Conservation (phyloP, 768 basidiomycete genomes). For the Psilocybe subaeruginosa region DNA sequence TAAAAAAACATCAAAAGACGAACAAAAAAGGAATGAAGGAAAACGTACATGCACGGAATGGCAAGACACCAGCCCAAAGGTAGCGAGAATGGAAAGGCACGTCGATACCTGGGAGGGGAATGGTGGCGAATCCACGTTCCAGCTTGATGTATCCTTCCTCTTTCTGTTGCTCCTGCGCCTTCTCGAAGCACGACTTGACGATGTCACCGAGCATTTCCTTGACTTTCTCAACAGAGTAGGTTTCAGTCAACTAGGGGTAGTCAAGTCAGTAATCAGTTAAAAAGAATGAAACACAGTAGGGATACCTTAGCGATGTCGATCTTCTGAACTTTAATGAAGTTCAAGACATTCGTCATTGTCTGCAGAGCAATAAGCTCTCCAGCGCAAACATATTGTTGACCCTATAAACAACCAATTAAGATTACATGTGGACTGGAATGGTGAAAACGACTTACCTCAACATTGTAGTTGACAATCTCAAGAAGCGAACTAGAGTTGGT, state of each 20-base stretch:
- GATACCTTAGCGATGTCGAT: slow-evolving; percentile 87
- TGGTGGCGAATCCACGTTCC: slow-evolving; percentile 96
- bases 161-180: slow-evolving; percentile 77
- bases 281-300: not conserved
- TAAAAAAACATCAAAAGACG: not conserved
- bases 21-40: slow-evolving; percentile 4
- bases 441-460: slow-evolving; percentile 59
- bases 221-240: slow-evolving; percentile 88
- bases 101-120: slow-evolving; percentile 95
- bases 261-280: slow-evolving; percentile 11
- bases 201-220: slow-evolving; percentile 96
- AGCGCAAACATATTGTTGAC: slow-evolving; percentile 99
- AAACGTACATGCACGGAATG: slow-evolving; percentile 90
- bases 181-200: slow-evolving; percentile 77
- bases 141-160: slow-evolving; percentile 89
- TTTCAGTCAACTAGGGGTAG: slow-evolving; percentile 73
- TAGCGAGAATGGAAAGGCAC: slow-evolving; percentile 99
- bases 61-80: slow-evolving; percentile 97
- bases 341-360: slow-evolving; percentile 93
- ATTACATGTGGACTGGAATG: not conserved
- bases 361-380: slow-evolving; percentile 94
- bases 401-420: slow-evolving; percentile 46
- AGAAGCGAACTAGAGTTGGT: slow-evolving; percentile 76
- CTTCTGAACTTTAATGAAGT: slow-evolving; percentile 96
- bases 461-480: slow-evolving; percentile 98